Percentiles rank a stretch among this genome's conserved stretches.
Conservation (phyloP, 2,329 filamentous ascomycete genomes). For the Aspergillus neoniger region DNA sequence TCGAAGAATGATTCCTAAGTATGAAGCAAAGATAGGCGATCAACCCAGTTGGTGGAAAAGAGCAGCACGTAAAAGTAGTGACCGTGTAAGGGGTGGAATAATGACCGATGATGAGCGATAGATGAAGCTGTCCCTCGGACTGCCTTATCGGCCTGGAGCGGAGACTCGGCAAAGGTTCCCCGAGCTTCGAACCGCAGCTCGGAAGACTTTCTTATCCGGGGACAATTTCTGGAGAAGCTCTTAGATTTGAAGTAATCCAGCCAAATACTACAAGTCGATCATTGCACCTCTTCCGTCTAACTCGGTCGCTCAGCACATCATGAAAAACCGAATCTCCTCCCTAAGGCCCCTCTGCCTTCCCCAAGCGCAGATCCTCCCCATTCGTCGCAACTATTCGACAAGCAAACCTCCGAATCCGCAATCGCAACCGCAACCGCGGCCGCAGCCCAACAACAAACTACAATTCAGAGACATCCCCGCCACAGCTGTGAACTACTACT, state of each 20-base stretch:
- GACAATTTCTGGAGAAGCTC: constrained; percentile 19
- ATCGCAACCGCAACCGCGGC: constrained; percentile 10
- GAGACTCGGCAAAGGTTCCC: constrained; percentile 16
- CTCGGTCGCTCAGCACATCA: neutral
- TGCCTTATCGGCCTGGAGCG: constrained; percentile 21
- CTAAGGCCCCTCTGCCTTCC: constrained; percentile 1
- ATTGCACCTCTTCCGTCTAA: too few species aligned
- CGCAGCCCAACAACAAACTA: constrained; percentile 26
- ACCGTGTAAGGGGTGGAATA: neutral
- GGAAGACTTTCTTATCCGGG: constrained; percentile 19
- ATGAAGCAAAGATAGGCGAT: too few species aligned
- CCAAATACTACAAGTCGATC: neutral
- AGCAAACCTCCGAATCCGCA: neutral
- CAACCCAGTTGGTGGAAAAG: neutral
- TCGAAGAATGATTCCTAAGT: too few species aligned
- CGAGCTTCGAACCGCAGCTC: constrained; percentile 4
- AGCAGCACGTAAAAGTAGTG: neutral
- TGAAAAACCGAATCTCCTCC: neutral
- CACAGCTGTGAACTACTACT: constrained; percentile 48
- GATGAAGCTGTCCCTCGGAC: neutral
- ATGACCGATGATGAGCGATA: neutral
- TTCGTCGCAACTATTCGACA: neutral
- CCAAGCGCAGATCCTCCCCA: neutral
- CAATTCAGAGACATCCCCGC: constrained; percentile 35
- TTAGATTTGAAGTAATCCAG: constrained; percentile 1